Base-by-base conservation (phyloP, 805 yeast genomes). In the Candida koratica region DNA sequence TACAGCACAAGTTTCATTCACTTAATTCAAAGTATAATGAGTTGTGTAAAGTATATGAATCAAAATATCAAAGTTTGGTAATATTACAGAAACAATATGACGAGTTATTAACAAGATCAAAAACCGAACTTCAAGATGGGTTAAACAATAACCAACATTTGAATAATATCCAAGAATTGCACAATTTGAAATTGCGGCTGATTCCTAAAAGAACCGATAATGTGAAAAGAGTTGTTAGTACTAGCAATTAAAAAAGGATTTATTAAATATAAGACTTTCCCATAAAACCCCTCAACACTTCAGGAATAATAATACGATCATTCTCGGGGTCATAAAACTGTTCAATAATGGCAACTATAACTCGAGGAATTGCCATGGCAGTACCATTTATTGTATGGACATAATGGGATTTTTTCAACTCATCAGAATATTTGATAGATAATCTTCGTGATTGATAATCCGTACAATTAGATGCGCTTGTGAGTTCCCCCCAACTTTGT, bases 371-470 rank as follows among this genome's bases (percentile, higher is more conserved):
- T 1, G 98, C 98, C 73, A 89, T 73, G 2, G 96, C 96, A 0
- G 98, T 93, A 12, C 97, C 98, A 47, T 93, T 93, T 30, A 93
- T 67, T 0, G 98, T 93, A 44, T 85, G 88, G 0, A 77, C 87
- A 51, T 71, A 84, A 28, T 61, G 53, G n/a, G 62, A 43, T 30
- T 58, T 61, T 36, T 51, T 44, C 22, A 49, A 52, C 2, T 54
- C 62, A 10, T 45, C 47, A 37, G 63, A 66, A 49, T 67, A 79
- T 38, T 73, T 75, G 5, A 94, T 82, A 25, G 81, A 79, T 47
- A 93, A 68, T 50, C 97, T 72, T 57, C 96, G 72, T 6, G 95
- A 64, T 61, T 93, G 98, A 56, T 76, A 93, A 47, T 89, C 97
- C 3, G 87, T 75, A 58, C 98, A 93, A 54, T 89, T 90, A 2